Base-by-base conservation (phyloP, 1,139 yeast species). In the Magnusiomyces ingens region DNA sequence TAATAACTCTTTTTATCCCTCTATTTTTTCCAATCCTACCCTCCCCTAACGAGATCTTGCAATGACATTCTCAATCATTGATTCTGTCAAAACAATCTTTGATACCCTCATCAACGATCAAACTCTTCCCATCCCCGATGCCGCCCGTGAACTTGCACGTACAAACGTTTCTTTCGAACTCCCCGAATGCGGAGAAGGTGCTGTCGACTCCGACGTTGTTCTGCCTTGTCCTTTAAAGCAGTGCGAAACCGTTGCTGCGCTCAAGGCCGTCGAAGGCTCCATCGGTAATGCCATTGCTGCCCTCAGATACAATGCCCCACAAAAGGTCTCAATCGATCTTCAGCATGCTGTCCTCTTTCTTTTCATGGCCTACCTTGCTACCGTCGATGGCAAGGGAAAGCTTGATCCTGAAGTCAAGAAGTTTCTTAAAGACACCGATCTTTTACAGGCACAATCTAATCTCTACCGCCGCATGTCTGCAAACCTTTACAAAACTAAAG, bases 401-500 rank as follows among this genome's bases (percentile, higher is more conserved):
- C 60, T 62, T 29, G 70, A 68, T 52, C 58, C 61, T 38, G 53
- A 55, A n/a, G 62, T 61, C 32, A 55, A 61, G 48, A 59, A 59
- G 40, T 42, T 50, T 19, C 61, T 67, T 41, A 65, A 65, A 49
- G 61, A 59, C 17, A 68, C 71, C 2, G 72, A 69, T 53, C 56
- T 67, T 42, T 60, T 64, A 50, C 61, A 62, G 40, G 71, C 70
- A 2, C 71, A 68, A 53, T 64, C 71, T 5, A 62, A 57, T 55
- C 59, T 65, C 11, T 69, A 70, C 55, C 57, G 73, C 50, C 60
- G 71, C 49, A 64, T 68, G 69, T 60, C 70, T 40, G 71, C 73
- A 22, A 70, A 70, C 54, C 58, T 69, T 44, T 70, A 69, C 58
- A 60, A 63, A 42, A 69, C 73, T 11, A 70, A 68, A 51, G 73